phyloP scores from a whole-genome alignment of 768 basidiomycete genomes.

The Saitozyma sp. region DNA sequence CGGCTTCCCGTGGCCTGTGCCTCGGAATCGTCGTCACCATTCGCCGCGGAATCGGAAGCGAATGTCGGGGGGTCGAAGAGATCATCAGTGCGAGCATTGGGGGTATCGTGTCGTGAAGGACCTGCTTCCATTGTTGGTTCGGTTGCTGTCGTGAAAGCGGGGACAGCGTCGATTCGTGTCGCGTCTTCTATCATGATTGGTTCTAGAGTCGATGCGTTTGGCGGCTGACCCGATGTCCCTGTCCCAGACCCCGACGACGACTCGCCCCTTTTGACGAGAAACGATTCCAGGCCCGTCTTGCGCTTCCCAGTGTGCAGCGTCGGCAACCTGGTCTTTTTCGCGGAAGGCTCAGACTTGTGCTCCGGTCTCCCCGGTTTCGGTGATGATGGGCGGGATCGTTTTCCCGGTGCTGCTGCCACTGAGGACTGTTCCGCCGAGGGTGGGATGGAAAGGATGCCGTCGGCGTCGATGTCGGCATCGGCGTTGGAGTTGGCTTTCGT shows the following conservation, averaged over 20 bases:
- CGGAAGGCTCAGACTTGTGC: conserved; percentile 11
- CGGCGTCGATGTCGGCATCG: no score
- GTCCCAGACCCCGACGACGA: conserved; percentile 5
- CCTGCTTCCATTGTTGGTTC: not conserved
- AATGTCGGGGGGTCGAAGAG: conserved; percentile 21
- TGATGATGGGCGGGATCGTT: conserved; percentile 27
- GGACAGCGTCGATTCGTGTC: not conserved
- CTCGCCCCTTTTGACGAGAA: conserved; percentile 25
- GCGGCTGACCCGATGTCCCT: no score
- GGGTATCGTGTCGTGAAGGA: not conserved
- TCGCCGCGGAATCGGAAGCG: no score
- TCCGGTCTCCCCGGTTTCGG: conserved; percentile 2
- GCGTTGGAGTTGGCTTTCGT: no score
- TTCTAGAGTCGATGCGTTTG: no score
- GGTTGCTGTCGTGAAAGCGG: not conserved
- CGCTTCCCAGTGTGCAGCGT: conserved; percentile 36
- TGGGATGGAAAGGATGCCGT: not conserved
- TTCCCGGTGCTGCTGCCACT: not conserved
- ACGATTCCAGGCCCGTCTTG: conserved; percentile 34
- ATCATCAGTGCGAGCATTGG: not conserved
- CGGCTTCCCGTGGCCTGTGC: conserved; percentile 43
- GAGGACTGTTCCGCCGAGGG: not conserved
- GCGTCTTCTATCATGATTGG: no score
- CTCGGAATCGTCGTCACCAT: not conserved
- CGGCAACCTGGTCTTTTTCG: conserved; percentile 39